Percentiles rank a stretch among this genome's conserved stretches.
These are phyloP conservation scores for Curvularia verruculosa DNA, from an alignment of 2,329 filamentous ascomycete species.

Conservation along the genomic window DNA sequence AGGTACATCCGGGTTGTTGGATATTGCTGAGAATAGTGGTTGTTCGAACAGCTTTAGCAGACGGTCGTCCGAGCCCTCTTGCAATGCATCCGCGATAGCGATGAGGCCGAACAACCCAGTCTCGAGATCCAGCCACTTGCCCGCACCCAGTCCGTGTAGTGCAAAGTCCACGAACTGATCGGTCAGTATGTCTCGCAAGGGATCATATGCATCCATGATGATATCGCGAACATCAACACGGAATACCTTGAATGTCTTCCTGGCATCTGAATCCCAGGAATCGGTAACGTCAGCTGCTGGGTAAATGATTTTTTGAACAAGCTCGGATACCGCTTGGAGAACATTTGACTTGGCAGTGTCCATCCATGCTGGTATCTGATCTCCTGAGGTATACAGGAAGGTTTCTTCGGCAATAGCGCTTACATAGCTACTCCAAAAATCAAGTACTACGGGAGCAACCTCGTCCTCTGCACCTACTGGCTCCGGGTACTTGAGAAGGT, in stretches of 20 bases:
- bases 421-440: conserved; percentile 81
- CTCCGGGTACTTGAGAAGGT: conserved; percentile 69
- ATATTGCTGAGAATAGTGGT: conserved; percentile 61
- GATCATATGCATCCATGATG: conserved; percentile 71
- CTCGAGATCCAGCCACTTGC: conserved; percentile 59
- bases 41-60: conserved; percentile 68
- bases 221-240: conserved; percentile 81
- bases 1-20: conserved; percentile 58
- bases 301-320: conserved; percentile 73
- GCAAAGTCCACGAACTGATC: conserved; percentile 55
- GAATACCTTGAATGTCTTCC: conserved; percentile 71
- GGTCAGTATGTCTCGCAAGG: conserved; percentile 55
- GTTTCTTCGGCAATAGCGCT: conserved; percentile 68
- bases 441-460: conserved; percentile 74
- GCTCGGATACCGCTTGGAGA: conserved; percentile 68
- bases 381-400: conserved; percentile 39
- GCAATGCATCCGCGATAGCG: conserved; percentile 69
- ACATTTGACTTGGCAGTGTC: conserved; percentile 64
- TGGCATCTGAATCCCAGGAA: conserved; percentile 73
- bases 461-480: conserved; percentile 74
- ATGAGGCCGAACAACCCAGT: conserved; percentile 67
- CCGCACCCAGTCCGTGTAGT: conserved; percentile 48
- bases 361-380: conserved; percentile 60
- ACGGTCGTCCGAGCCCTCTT: conserved; percentile 64
- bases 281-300: conserved; percentile 64